These are phyloP conservation scores for Amborella trichopoda DNA, from an alignment of 164 flowering plant genomes.

Conservation along the genomic window DNA sequence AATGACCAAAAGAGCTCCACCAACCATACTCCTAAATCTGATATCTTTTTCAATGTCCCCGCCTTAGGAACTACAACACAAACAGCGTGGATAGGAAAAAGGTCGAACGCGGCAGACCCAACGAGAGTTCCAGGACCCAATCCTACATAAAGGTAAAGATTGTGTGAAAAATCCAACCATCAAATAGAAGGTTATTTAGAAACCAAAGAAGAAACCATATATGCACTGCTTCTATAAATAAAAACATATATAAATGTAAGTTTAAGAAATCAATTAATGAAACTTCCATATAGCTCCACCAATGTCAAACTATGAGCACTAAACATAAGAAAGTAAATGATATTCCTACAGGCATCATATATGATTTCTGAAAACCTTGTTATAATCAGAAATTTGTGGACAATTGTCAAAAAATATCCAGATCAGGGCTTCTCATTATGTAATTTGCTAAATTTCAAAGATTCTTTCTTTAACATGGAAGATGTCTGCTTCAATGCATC, in stretches of 20 bases:
- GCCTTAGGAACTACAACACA: conserved; percentile 92
- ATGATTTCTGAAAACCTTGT: no score
- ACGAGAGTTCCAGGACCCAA: conserved; percentile 96
- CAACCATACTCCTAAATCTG: conserved; percentile 92
- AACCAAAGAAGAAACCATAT: not conserved
- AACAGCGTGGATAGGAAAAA: conserved; percentile 95
- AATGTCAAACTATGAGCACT: not conserved
- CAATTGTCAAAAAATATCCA: no score
- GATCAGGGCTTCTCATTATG: no score
- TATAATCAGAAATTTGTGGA: no score
- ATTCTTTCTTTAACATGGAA: no score
- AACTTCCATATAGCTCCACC: no score
- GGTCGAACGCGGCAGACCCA: conserved; percentile 97
- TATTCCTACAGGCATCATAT: no score
- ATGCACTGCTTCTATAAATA: not conserved
- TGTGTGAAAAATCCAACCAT: not conserved
- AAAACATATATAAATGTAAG: not conserved
- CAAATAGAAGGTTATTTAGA: not conserved
- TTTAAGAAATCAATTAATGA: no score
- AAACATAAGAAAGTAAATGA: not conserved
- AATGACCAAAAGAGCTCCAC: conserved; percentile 96
- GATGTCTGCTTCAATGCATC: no score
- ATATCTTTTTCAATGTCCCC: conserved; percentile 75
- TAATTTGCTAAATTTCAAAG: no score
- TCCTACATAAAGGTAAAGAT: conserved; percentile 24